Evolutionary conservation across 2,329 filamentous ascomycete species (phyloP).

Genomic region (Fusarium miscanthi): DNA sequence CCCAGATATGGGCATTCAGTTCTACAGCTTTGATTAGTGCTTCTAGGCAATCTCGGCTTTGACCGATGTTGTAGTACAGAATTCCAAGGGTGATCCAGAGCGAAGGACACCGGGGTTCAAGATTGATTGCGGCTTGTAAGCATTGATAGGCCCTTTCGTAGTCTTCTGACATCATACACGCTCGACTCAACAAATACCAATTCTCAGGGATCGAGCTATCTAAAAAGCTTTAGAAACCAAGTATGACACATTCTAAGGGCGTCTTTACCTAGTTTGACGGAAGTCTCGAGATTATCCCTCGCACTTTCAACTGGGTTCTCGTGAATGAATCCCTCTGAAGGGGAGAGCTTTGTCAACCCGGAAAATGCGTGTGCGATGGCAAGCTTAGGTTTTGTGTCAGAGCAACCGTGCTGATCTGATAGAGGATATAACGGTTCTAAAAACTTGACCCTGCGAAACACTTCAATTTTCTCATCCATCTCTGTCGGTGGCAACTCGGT

Average conservation of each 20-base stretch:
- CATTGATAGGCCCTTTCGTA: fast-evolving
- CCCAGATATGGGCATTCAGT: background rate
- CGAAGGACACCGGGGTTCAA: fast-evolving
- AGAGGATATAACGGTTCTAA: background rate
- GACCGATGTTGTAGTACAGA: background rate
- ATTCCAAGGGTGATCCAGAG: background rate
- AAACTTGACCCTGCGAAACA: background rate
- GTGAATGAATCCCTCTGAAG: background rate
- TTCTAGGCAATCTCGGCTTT: background rate
- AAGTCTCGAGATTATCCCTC: background rate
- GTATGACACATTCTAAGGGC: background rate
- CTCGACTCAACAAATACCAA: background rate
- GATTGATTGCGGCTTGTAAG: fast-evolving
- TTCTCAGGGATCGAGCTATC: background rate
- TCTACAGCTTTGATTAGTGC: background rate
- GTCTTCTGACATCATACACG: fast-evolving
- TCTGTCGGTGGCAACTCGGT: background rate
- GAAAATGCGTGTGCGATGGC: background rate
- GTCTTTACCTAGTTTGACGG: background rate
- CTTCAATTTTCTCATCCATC: background rate
- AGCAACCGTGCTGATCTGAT: no score
- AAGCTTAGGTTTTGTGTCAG: no score
- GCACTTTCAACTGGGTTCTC: background rate
- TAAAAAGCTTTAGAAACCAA: background rate
- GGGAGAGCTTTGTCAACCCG: background rate